Conservation (phyloP, 2,329 filamentous ascomycete genomes). For the Achaetomium macrosporum region DNA sequence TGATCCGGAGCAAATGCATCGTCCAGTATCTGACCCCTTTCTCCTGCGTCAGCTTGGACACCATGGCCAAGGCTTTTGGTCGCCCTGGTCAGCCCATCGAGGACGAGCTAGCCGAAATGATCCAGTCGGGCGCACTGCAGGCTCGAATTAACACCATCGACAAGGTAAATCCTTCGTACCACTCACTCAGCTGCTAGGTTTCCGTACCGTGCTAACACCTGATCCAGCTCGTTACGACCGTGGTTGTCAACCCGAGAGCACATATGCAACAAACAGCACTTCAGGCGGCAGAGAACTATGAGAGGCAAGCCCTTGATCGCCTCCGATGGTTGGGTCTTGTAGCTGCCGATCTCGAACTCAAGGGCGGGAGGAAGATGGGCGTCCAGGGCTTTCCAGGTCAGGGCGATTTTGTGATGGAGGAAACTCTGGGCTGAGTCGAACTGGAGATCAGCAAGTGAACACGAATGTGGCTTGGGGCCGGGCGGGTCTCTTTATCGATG, state of each 20-base stretch:
- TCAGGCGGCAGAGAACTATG: slow-evolving; percentile 62
- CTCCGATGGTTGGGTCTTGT: slow-evolving; percentile 72
- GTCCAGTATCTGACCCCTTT: slow-evolving; percentile 90
- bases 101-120: slow-evolving; percentile 72
- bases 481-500: not conserved
- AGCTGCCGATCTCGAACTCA: slow-evolving; percentile 69
- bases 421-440: slow-evolving; percentile 9
- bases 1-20: slow-evolving; percentile 85
- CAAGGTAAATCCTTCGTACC: slow-evolving; percentile 42
- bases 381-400: not conserved
- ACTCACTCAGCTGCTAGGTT: not conserved
- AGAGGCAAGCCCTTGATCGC: slow-evolving; percentile 68
- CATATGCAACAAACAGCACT: slow-evolving; percentile 67
- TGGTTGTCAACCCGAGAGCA: slow-evolving; percentile 58
- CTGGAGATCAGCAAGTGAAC: not conserved
- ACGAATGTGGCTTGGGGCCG: not conserved
- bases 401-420: slow-evolving; percentile 11
- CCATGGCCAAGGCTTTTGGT: slow-evolving; percentile 72
- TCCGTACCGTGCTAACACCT: not conserved
- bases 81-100: slow-evolving; percentile 58
- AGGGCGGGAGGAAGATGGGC: slow-evolving; percentile 25
- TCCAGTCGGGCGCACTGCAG: slow-evolving; percentile 63
- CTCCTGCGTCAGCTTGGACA: slow-evolving; percentile 75
- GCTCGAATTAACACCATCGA: slow-evolving; percentile 83
- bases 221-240: slow-evolving; percentile 64